Evolutionary conservation across 169 alveolate species (phyloP).

Genomic region (Plasmodium inui): DNA sequence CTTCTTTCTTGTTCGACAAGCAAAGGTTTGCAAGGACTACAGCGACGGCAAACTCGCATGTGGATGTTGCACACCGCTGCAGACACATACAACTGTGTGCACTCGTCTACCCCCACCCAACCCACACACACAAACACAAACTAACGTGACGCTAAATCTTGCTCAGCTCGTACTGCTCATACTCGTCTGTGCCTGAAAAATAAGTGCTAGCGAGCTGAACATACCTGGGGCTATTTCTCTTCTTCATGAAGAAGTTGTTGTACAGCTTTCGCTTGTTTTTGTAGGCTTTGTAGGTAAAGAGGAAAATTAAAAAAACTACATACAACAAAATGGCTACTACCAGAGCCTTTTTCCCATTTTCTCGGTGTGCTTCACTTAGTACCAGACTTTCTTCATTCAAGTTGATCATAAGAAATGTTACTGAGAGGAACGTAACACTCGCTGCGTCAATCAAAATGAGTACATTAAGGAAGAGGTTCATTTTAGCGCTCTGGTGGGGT

Average conservation of each 20-base stretch:
- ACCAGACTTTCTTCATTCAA: slow-evolving; percentile 60
- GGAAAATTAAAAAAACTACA: slow-evolving; percentile 40
- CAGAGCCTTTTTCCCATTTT: slow-evolving; percentile 74
- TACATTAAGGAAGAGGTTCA: slow-evolving; percentile 72
- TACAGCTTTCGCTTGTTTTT: slow-evolving; percentile 59
- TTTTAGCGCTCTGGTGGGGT: slow-evolving; percentile 17
- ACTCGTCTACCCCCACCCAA: background rate
- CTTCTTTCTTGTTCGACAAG: background rate
- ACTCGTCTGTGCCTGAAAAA: slow-evolving; percentile 62
- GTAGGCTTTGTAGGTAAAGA: slow-evolving; percentile 68
- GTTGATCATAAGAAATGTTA: slow-evolving; percentile 70
- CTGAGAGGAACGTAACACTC: slow-evolving; percentile 69
- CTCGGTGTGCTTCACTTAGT: slow-evolving; percentile 56
- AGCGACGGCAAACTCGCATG: background rate
- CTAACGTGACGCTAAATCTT: slow-evolving; percentile 23
- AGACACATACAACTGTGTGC: background rate
- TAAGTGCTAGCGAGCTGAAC: slow-evolving; percentile 65
- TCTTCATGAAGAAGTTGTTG: slow-evolving; percentile 62
- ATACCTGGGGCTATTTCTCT: slow-evolving; percentile 58
- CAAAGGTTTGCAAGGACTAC: background rate
- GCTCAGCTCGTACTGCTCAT: slow-evolving; percentile 67
- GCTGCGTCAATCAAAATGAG: slow-evolving; percentile 75
- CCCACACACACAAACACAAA: background rate
- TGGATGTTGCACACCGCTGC: background rate
- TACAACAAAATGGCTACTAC: slow-evolving; percentile 59